Conservation (phyloP, 192 early-diverging fungal species). For the Gaertneriomyces semiglobifer region DNA sequence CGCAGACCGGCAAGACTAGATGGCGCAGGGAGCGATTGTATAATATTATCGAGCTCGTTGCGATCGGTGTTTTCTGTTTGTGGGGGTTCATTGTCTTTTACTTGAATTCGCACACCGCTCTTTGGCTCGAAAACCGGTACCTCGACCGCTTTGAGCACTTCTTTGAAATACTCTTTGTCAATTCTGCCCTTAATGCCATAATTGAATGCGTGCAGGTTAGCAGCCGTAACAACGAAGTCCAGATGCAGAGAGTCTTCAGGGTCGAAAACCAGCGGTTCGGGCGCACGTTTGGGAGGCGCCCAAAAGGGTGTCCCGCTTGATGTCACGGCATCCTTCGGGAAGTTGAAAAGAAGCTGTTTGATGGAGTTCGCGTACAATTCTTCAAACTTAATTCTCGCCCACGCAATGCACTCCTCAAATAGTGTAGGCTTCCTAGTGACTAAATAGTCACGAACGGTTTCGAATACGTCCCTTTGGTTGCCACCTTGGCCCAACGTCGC, state of each 20-base stretch:
- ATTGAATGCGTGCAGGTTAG: constrained; percentile 94
- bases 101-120: constrained; percentile 94
- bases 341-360: constrained; percentile 93
- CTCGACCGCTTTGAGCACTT: constrained; percentile 52
- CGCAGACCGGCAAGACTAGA: constrained; percentile 79
- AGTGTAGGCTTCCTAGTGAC: constrained; percentile 76
- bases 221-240: constrained; percentile 86
- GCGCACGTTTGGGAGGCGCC: constrained; percentile 95
- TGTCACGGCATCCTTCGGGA: constrained; percentile 89
- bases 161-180: constrained; percentile 69
- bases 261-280: constrained; percentile 79
- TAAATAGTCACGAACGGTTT: constrained; percentile 66
- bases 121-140: constrained; percentile 86
- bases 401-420: constrained; percentile 88
- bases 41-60: constrained; percentile 61
- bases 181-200: constrained; percentile 82
- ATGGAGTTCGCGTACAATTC: constrained; percentile 90
- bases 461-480: constrained; percentile 72
- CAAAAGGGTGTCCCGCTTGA: constrained; percentile 90
- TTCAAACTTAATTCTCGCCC: constrained; percentile 92
- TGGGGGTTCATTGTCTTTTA: constrained; percentile 79
- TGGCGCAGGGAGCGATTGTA: constrained; percentile 69
- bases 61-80: constrained; percentile 43
- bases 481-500: constrained; percentile 70
- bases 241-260: constrained; percentile 70